Base-by-base conservation (phyloP, 1,284 basidiomycete genomes). In the Cutaneotrichosporon daszewskae region DNA sequence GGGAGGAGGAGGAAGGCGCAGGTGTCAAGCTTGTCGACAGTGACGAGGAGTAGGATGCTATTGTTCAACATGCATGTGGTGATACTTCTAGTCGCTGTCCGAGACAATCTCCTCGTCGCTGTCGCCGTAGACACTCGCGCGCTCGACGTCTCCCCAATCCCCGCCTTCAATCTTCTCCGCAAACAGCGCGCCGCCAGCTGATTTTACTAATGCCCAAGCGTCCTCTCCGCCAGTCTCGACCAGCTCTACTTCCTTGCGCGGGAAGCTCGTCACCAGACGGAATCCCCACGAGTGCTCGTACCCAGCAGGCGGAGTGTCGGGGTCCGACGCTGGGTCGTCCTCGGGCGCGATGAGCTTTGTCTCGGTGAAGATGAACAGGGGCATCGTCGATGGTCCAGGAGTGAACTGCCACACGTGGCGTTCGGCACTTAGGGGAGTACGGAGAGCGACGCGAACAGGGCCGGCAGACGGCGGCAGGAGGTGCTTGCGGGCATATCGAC, bases 1-100 rank as follows among this genome's bases (percentile, higher is more conserved):
- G 84, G 40, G 78, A 78, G 17, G 78, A 79, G 40, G 76, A 76
- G 43, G 58, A 57, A 24, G 62, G 60, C 34, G 41, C 32, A 8
- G 38, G 39, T 16, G 34, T 52, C 16, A 38, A 33, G 4, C 37
- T 52, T 10, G 43, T 19, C 17, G 50, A 52, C 20, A 37, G 32
- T 7, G 50, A 52, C 26, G 40, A 42, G 29, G 50, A 52, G 34
- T 52, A 48, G 19, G 26, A 27, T 27, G 26, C 26, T 27, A 27
- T 9, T 27, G 26, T 27, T n/a, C n/a, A n/a, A n/a, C n/a, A 27
- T 27, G 26, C 26, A 27, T 27, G 14, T 27, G 26, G 26, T 14
- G 5, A 31, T n/a, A n/a, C n/a, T n/a, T n/a, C 20, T 35, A 35
- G 33, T 35, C 33, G 20, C 29, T 33, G 35, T 49, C 51, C 11